phyloP scores from a whole-genome alignment of 2,329 filamentous ascomycete species.

The Aureobasidium vineae region DNA sequence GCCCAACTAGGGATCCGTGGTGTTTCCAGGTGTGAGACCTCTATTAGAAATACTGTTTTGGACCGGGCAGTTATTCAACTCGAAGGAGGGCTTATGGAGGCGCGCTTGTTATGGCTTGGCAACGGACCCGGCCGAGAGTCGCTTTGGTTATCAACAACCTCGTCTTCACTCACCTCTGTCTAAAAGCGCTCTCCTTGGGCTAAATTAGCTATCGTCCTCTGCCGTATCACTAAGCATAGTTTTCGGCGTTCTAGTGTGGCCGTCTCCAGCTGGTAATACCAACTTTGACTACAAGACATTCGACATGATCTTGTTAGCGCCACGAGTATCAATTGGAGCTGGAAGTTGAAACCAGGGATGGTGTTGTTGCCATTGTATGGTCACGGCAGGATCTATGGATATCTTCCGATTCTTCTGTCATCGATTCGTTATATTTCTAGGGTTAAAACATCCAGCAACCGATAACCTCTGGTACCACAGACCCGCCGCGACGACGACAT shows the following conservation, averaged over 20 bases:
- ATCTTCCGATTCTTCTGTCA: background rate
- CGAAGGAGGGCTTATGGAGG: background rate
- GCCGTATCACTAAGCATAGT: background rate
- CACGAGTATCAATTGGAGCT: background rate
- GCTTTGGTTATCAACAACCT: background rate
- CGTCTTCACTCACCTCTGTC: background rate
- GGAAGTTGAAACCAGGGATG: background rate
- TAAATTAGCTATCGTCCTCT: background rate
- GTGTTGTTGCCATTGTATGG: background rate
- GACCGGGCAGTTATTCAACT: background rate
- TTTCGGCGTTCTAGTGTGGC: background rate
- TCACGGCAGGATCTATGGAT: background rate
- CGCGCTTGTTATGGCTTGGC: slow-evolving; percentile 1
- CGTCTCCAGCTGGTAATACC: background rate
- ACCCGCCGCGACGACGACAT: background rate
- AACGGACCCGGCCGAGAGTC: background rate
- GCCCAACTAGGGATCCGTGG: background rate
- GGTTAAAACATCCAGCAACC: background rate
- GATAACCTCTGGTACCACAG: background rate
- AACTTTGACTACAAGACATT: background rate
- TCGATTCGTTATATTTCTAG: background rate
- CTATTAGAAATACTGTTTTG: background rate
- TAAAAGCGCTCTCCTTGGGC: background rate
- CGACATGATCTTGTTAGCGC: background rate
- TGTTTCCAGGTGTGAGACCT: background rate